Base-by-base conservation (phyloP, 1,139 yeast genomes). In the Oligophagozyma castellii region DNA sequence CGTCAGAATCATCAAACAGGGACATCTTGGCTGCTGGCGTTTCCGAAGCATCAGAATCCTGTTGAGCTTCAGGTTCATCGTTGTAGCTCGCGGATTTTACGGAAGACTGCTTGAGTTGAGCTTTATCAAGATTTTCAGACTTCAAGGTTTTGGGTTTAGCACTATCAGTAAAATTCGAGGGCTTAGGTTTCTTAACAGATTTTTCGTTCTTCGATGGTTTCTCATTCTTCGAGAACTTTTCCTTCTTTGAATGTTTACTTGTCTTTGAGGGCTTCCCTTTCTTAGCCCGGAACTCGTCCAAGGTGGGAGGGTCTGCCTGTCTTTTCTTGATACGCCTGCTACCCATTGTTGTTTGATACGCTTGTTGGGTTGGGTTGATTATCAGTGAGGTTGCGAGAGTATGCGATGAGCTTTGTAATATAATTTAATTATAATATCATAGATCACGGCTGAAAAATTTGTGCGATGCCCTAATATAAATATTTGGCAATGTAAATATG, bases 241-340 rank as follows among this genome's bases (percentile, higher is more conserved):
- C 37, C 19, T 41, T 44, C 37, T 48, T 42, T 7, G 20, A 18
- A 10, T 7, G 10, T 18, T 18, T 18, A n/a, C n/a, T n/a, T n/a
- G n/a, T n/a, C n/a, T n/a, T n/a, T n/a, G n/a, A n/a, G n/a, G n/a
- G n/a, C 29, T 37, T 69, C 26, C 63, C 67, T 43, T 70, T 73
- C 35, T 55, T 62, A 8, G 70, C 70, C 40, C 73, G 72, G 51
- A 84, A 75, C 48, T 84, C 94, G 26, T 84, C 96, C 39, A 73
- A 63, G 8, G 80, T 51, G 24, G 95, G 95, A 42, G 95, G 95
- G 35, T 69, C 79, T 19, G 81, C 86, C 60, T 84, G 95, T 65
- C 80, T 84, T 51, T 79, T 77, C 61, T 76, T 80, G 35, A 83
- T 79, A 64, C 81, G 76, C 70, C 94, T 77, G 38, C 56, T 55